A percentile compares a stretch with the other conserved stretches of the same genome.
These are phyloP conservation scores for Talaromyces marneffei DNA, from an alignment of 2,329 filamentous ascomycete genomes.

Conservation along the genomic window DNA sequence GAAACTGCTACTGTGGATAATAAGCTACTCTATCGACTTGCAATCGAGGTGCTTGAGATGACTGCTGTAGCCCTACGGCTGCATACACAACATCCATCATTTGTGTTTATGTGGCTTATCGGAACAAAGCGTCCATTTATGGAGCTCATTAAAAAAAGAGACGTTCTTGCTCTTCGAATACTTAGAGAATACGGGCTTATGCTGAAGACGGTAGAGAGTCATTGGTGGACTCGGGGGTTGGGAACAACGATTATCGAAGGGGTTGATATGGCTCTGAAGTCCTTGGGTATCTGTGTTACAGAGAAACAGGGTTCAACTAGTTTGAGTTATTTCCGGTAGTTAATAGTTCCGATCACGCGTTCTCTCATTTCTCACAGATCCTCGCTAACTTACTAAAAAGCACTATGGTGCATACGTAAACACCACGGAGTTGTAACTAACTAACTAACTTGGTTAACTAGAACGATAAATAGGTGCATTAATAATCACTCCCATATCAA, in stretches of 20 bases:
- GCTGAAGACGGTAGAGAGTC: not conserved
- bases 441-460: no score
- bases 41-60: conserved; percentile 4
- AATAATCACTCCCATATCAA: not conserved
- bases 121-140: conserved; percentile 4
- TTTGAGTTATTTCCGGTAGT: no score
- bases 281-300: no score
- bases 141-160: not conserved
- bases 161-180: not conserved
- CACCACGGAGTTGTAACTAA: no score
- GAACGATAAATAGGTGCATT: no score
- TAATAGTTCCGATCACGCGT: no score
- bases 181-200: conserved; percentile 3
- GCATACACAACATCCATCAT: not conserved
- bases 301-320: no score
- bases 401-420: no score
- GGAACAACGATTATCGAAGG: not conserved
- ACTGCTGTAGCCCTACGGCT: not conserved
- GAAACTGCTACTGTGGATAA: not conserved
- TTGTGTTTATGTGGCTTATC: conserved; percentile 12
- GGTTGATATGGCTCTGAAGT: not conserved
- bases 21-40: not conserved
- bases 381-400: no score
- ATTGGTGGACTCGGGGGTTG: conserved; percentile 6
- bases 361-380: no score